Conservation (phyloP, 2,329 filamentous ascomycete species). For the Corinectria fuckeliana region DNA sequence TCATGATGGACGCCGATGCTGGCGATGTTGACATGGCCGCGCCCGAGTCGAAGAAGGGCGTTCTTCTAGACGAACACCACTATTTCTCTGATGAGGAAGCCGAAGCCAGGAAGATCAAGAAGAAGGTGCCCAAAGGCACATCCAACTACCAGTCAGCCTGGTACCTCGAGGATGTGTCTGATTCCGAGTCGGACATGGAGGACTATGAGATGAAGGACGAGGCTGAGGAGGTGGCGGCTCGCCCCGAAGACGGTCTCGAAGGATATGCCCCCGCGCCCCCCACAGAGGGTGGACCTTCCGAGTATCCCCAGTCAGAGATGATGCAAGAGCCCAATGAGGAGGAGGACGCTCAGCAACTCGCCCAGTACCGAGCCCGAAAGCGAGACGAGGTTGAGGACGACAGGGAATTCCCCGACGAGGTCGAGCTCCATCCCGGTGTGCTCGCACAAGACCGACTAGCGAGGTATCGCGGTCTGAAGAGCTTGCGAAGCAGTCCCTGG, state of each 20-base stretch:
- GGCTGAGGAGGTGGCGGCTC: slow-evolving; percentile 60
- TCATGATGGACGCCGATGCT: slow-evolving; percentile 72
- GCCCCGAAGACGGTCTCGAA: slow-evolving; percentile 85
- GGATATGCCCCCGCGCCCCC: slow-evolving; percentile 69
- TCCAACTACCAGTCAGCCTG: slow-evolving; percentile 94
- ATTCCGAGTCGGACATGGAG: slow-evolving; percentile 84
- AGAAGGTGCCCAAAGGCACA: slow-evolving; percentile 85
- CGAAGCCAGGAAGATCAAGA: slow-evolving; percentile 60
- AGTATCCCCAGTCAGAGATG: slow-evolving; percentile 93
- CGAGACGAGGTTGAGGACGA: slow-evolving; percentile 86
- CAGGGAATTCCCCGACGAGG: slow-evolving; percentile 95
- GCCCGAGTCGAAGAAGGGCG: slow-evolving; percentile 74
- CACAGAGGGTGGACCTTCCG: slow-evolving; percentile 81
- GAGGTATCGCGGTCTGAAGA: slow-evolving; percentile 91
- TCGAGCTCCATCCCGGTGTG: slow-evolving; percentile 89
- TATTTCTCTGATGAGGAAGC: slow-evolving; percentile 88
- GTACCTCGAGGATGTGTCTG: slow-evolving; percentile 84
- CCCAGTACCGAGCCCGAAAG: slow-evolving; percentile 79
- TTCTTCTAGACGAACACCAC: slow-evolving; percentile 94
- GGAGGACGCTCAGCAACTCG: slow-evolving; percentile 76
- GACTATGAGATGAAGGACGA: slow-evolving; percentile 66
- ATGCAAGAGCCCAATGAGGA: slow-evolving; percentile 89
- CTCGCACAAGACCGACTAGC: slow-evolving; percentile 84
- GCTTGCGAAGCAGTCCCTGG: slow-evolving; percentile 85
- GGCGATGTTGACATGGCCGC: slow-evolving; percentile 48